These are phyloP conservation scores for Diplodia intermedia DNA, from an alignment of 2,329 filamentous ascomycete species.

Conservation along the genomic window DNA sequence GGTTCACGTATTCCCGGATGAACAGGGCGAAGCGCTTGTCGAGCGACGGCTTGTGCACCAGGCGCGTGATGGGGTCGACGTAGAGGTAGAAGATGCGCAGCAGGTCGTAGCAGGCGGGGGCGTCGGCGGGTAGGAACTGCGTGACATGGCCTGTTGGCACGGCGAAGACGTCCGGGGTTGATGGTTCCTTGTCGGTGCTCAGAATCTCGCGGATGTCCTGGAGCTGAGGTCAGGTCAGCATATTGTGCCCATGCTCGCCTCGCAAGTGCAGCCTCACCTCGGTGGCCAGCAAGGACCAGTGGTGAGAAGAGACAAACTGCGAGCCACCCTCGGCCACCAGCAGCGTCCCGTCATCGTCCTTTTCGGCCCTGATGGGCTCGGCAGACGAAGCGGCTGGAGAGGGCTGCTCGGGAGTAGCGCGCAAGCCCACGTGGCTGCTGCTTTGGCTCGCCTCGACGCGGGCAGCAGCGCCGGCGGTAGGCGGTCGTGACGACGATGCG, in stretches of 20 bases:
- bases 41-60: conserved; percentile 20
- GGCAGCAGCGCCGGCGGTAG: conserved; percentile 21
- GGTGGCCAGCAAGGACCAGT: conserved; percentile 48
- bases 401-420: background rate
- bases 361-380: conserved; percentile 43
- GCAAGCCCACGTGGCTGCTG: background rate
- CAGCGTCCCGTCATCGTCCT: conserved; percentile 46
- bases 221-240: conserved; percentile 29
- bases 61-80: background rate
- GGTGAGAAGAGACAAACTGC: conserved; percentile 49
- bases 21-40: background rate
- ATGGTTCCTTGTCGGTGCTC: background rate
- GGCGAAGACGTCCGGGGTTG: background rate
- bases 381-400: background rate
- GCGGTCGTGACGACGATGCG: conserved; percentile 12
- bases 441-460: background rate
- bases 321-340: conserved; percentile 42
- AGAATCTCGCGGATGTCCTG: conserved; percentile 19
- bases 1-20: background rate
- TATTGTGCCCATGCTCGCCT: background rate
- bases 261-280: conserved; percentile 26
- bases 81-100: background rate
- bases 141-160: background rate
- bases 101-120: background rate
- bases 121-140: background rate